Conservation (phyloP, 2,329 filamentous ascomycete genomes). For the Curvularia eragrostidis region DNA sequence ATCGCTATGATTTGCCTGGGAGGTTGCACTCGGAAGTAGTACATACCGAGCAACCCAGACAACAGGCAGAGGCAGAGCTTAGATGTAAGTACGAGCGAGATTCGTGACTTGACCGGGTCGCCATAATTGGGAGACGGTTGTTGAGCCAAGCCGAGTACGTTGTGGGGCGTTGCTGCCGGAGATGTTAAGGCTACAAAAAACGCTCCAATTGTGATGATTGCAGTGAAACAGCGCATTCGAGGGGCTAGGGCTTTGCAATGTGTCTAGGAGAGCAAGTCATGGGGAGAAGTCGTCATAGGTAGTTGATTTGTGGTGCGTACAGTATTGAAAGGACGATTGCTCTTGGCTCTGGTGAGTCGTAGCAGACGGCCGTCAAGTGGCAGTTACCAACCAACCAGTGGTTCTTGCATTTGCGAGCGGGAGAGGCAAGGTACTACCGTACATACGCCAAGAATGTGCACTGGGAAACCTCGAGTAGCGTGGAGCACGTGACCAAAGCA, state of each 20-base stretch:
- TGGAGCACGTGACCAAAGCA: neutral
- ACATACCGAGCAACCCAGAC: slow-evolving; percentile 7
- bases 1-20: neutral
- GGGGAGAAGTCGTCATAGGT: neutral
- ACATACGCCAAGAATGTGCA: neutral
- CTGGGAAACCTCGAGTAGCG: neutral
- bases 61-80: slow-evolving; percentile 7
- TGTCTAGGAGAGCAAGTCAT: neutral
- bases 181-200: neutral
- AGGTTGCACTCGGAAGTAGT: neutral
- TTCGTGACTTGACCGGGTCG: slow-evolving; percentile 1
- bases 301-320: neutral
- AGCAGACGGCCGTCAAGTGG: too few species aligned
- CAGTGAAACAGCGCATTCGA: neutral
- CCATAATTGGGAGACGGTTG: neutral
- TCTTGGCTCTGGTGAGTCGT: neutral
- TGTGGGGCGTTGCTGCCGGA: neutral
- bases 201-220: neutral
- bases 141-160: neutral
- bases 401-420: too few species aligned
- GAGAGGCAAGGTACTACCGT: too few species aligned
- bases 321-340: neutral
- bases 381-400: too few species aligned
- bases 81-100: slow-evolving; percentile 4
- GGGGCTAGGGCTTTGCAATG: neutral